phyloP scores from a whole-genome alignment of 176 grass and related monocot genomes.

The Raddia distichophylla region DNA sequence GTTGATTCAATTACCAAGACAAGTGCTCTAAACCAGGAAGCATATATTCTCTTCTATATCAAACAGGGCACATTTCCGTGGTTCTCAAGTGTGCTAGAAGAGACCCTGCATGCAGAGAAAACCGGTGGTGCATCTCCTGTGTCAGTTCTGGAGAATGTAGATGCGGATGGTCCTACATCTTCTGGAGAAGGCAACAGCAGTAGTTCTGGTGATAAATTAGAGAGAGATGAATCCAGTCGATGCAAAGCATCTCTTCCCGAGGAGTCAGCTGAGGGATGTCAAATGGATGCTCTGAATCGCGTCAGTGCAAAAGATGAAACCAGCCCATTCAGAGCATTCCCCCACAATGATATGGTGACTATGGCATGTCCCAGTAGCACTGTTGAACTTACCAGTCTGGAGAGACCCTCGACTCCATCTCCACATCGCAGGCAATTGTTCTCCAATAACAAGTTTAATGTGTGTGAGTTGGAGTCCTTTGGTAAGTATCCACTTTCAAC shows the following conservation, averaged over 20 bases:
- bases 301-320: constrained; percentile 25
- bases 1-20: constrained; percentile 56
- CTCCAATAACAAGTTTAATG: background rate
- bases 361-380: background rate
- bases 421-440: background rate
- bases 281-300: constrained; percentile 10
- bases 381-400: constrained; percentile 22
- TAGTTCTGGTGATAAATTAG: constrained; percentile 29
- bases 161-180: constrained; percentile 39
- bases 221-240: constrained; percentile 32
- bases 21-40: constrained; percentile 60
- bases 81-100: constrained; percentile 74
- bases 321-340: constrained; percentile 10
- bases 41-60: constrained; percentile 87
- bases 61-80: constrained; percentile 69
- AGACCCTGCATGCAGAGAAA: constrained; percentile 19
- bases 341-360: background rate
- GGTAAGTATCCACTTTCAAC: constrained; percentile 45
- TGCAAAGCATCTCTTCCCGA: constrained; percentile 21
- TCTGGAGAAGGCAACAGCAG: constrained; percentile 35
- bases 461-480: constrained; percentile 42
- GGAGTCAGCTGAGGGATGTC: constrained; percentile 23
- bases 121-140: constrained; percentile 56
- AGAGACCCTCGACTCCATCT: constrained; percentile 47
- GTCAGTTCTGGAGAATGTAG: constrained; percentile 63